These are phyloP conservation scores for Vigna hirtella DNA, from an alignment of 306 rosid genomes.

Conservation along the genomic window DNA sequence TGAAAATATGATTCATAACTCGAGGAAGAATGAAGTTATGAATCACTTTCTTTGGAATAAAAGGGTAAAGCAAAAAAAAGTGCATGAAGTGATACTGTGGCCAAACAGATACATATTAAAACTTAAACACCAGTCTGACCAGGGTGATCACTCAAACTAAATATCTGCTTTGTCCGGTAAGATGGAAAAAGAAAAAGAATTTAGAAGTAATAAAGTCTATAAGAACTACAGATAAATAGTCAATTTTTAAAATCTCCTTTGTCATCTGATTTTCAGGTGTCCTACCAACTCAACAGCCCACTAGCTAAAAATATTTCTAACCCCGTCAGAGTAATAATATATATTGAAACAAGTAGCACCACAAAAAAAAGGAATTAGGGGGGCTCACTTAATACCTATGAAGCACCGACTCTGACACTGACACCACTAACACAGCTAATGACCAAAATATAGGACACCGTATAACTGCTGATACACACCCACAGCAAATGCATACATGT, in stretches of 20 bases:
- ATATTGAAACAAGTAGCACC: slow-evolving; percentile 3
- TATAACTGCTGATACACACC: too few species aligned
- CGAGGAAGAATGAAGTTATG: not conserved
- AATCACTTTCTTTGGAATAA: slow-evolving; percentile 20
- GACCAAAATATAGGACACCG: too few species aligned
- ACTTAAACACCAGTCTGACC: too few species aligned
- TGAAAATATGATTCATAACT: slow-evolving; percentile 24
- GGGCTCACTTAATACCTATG: too few species aligned
- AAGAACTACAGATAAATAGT: not conserved
- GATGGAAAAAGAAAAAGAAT: too few species aligned
- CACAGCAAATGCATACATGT: too few species aligned
- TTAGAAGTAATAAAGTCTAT: not conserved
- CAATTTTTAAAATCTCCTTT: not conserved
- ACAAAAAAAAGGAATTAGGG: too few species aligned
- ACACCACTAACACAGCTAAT: too few species aligned
- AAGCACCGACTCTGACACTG: too few species aligned
- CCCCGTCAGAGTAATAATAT: not conserved
- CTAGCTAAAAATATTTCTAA: slow-evolving; percentile 25
- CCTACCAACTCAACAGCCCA: not conserved
- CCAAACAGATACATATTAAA: too few species aligned
- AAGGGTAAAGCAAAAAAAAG: not conserved
- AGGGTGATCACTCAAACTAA: too few species aligned
- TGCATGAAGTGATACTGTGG: not conserved
- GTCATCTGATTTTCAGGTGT: not conserved
- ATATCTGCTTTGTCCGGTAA: too few species aligned